These are phyloP conservation scores for Mycogone perniciosa DNA, from an alignment of 2,329 filamentous ascomycete genomes.

Conservation along the genomic window DNA sequence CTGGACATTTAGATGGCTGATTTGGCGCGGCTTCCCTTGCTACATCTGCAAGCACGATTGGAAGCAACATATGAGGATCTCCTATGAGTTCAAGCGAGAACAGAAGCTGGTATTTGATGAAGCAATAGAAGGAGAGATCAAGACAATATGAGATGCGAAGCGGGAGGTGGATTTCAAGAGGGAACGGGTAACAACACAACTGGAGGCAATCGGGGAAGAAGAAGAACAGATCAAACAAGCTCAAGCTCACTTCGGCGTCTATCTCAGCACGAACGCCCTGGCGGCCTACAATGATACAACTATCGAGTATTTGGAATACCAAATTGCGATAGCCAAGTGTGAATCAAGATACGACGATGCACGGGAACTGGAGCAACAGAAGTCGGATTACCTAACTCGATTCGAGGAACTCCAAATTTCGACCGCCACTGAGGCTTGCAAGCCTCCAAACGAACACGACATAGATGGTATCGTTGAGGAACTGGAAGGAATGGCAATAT, in stretches of 20 bases:
- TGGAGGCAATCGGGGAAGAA: background rate
- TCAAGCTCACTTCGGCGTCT: background rate
- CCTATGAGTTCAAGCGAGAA: no score
- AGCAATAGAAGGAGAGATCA: background rate
- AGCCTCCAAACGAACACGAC: background rate
- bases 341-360: background rate
- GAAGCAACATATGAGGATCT: no score
- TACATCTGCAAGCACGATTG: no score
- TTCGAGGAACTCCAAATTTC: background rate
- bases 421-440: background rate
- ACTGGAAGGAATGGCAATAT: no score
- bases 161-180: background rate
- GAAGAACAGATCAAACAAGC: background rate
- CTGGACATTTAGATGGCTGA: background rate
- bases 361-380: background rate
- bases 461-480: background rate
- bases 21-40: no score
- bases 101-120: background rate
- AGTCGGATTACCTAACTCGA: background rate
- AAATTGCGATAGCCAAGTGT: background rate
- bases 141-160: background rate
- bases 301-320: background rate
- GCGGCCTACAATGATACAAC: background rate
- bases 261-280: background rate
- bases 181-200: background rate